phyloP scores from a whole-genome alignment of 305 asterid genomes.

The Fraxinus dipetala region DNA sequence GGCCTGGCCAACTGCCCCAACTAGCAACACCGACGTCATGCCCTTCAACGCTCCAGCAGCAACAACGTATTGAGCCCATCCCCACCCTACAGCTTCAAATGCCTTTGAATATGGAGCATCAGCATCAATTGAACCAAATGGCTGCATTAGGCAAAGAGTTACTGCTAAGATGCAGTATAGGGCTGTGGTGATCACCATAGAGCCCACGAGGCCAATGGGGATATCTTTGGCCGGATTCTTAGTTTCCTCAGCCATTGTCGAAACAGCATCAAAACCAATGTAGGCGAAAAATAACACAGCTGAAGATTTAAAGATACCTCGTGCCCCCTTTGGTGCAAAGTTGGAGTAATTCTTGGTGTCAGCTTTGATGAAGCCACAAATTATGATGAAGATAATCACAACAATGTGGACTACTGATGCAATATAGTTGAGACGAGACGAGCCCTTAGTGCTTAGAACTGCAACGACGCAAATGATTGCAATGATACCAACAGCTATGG shows the following conservation, averaged over 20 bases:
- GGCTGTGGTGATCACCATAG: constrained; percentile 66
- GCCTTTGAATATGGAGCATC: constrained; percentile 76
- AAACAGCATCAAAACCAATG: constrained; percentile 84
- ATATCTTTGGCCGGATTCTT: constrained; percentile 70
- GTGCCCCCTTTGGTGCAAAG: constrained; percentile 50
- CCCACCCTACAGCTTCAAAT: constrained; percentile 56
- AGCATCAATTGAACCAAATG: constrained; percentile 40
- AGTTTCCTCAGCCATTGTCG: constrained; percentile 90
- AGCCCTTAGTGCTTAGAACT: constrained; percentile 67
- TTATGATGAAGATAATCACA: constrained; percentile 61
- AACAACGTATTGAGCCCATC: constrained; percentile 73
- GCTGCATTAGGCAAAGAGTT: constrained; percentile 70
- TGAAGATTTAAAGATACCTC: constrained; percentile 68
- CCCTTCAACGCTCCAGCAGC: constrained; percentile 79
- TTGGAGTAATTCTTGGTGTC: constrained; percentile 46
- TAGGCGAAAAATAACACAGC: constrained; percentile 79
- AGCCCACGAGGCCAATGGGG: constrained; percentile 84
- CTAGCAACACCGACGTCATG: constrained; percentile 71
- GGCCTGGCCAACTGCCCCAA: constrained; percentile 67
- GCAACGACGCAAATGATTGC: constrained; percentile 45
- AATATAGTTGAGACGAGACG: constrained; percentile 70
- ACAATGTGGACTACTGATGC: constrained; percentile 62
- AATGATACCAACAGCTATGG: constrained; percentile 66
- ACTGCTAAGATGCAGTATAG: constrained; percentile 62
- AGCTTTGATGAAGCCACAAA: constrained; percentile 59